phyloP scores from a whole-genome alignment of 1,284 basidiomycete genomes.

The Cutaneotrichosporon sp. region DNA sequence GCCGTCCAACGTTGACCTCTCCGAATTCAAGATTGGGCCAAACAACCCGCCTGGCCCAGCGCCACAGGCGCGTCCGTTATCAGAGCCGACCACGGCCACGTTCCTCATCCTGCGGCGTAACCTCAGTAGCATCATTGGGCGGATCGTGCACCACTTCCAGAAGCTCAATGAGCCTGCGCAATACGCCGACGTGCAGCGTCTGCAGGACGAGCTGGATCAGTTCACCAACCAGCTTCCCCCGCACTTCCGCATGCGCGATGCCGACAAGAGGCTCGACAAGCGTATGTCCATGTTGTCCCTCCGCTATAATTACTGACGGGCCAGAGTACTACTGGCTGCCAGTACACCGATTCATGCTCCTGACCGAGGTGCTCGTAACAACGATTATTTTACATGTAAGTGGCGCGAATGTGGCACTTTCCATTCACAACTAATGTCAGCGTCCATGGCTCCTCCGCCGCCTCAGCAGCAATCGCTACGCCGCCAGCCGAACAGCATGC shows the following conservation, averaged over 20 bases:
- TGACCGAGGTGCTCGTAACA: constrained; percentile 51
- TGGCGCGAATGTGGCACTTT: constrained; percentile 5
- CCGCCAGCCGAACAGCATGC: constrained; percentile 45
- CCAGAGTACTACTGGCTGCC: constrained; percentile 38
- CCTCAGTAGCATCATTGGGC: constrained; percentile 80
- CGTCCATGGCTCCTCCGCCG: constrained; percentile 50
- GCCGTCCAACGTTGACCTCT: constrained; percentile 80
- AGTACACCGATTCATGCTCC: constrained; percentile 49
- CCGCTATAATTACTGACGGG: neutral
- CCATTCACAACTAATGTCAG: constrained; percentile 22
- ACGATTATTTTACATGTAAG: constrained; percentile 52
- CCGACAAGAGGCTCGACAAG: constrained; percentile 75
- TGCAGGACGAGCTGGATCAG: constrained; percentile 81
- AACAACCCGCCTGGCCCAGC: constrained; percentile 33
- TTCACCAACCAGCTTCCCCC: constrained; percentile 75
- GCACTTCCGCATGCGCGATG: constrained; percentile 59
- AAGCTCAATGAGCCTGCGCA: constrained; percentile 76
- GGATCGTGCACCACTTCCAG: constrained; percentile 93
- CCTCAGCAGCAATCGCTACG: constrained; percentile 46
- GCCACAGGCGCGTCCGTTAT: constrained; percentile 50
- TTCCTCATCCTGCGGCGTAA: constrained; percentile 84
- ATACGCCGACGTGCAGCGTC: constrained; percentile 76
- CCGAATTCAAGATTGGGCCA: constrained; percentile 53
- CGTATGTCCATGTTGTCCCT: constrained; percentile 27
- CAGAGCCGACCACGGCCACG: constrained; percentile 73